Conservation (phyloP, 176 grass and related monocot genomes). For the Carex cristatella region DNA sequence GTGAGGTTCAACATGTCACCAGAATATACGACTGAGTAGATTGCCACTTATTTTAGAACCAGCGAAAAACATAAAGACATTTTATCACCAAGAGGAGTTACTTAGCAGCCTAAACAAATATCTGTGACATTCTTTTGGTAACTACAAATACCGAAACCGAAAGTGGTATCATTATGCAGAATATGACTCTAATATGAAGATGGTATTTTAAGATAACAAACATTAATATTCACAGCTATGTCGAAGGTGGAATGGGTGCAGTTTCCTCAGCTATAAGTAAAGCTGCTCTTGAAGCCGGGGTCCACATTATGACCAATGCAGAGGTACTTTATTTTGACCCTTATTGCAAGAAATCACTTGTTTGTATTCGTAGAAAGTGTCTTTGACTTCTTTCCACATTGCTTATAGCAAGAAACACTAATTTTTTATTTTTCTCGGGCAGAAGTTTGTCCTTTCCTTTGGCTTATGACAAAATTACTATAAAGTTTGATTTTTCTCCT, state of each 20-base stretch:
- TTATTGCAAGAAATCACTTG: constrained; percentile 6
- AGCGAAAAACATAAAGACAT: not conserved
- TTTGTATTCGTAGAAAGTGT: constrained; percentile 10
- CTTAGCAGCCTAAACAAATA: not conserved
- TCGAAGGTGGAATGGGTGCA: constrained; percentile 96
- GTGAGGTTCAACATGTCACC: not conserved
- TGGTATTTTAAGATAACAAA: constrained; percentile 15
- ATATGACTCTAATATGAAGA: not conserved
- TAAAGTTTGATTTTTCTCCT: not conserved
- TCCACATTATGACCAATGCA: constrained; percentile 71
- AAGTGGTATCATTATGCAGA: not conserved
- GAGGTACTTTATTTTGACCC: constrained; percentile 41
- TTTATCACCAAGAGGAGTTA: not conserved
- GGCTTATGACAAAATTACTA: not conserved
- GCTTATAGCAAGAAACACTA: not conserved
- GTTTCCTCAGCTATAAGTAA: constrained; percentile 94
- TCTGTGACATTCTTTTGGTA: not conserved
- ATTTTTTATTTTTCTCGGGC: not conserved
- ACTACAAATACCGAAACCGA: not conserved
- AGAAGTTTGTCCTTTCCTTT: not conserved
- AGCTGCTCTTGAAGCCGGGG: constrained; percentile 90
- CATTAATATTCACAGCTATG: constrained; percentile 54
- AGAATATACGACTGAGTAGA: not conserved
- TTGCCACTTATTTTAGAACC: not conserved
- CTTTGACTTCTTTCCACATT: not conserved